Base-by-base conservation (phyloP, 768 basidiomycete species). In the Mycena maculata region DNA sequence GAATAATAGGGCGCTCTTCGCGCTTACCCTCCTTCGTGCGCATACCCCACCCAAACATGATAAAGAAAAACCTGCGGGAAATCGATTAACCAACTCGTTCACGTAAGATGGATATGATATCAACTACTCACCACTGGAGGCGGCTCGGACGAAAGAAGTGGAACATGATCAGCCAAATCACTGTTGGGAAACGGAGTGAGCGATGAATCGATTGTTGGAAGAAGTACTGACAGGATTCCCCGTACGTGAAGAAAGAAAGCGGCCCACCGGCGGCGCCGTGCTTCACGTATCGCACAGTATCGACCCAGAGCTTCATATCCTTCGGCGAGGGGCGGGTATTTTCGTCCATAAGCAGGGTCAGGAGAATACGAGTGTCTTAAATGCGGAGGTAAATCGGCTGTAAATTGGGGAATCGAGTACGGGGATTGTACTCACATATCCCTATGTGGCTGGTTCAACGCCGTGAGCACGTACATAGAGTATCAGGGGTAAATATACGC, bases 231-330 rank as follows among this genome's bases (percentile, higher is more conserved):
- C 85, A 83, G 33, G 86, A 80, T 60, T 87, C 87, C 75, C 83
- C 81, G 70, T 86, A 87, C 10, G 86, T 87, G 77, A 87, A 88
- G 80, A 87, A 87, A 1, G 83, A 80, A 1, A 88, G 75, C 0
- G 84, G 83, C 16, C 85, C 82, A 7, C 82, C 81, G 0, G 78
- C 78, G 1, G 85, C 83, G 53, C 84, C 84, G 22, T 78, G 77
- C 76, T 87, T 87, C 72, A 88, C 69, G 74, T 82, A 87, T 23
- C 83, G 80, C 30, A 86, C 74, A 28, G 81, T 77, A 72, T 87
- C 85, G 30, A 88, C 86, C 86, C 86, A 87, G 18, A 86, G 78
- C 74, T 85, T 84, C 86, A 85, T 86, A 68, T 86, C 85, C 56
- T 82, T 81, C 2, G 81, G 76, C 15, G 75, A 65, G 1, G 86